Conservation (phyloP, 2,329 filamentous ascomycete genomes). For the Rhynchosporium graminicola region DNA sequence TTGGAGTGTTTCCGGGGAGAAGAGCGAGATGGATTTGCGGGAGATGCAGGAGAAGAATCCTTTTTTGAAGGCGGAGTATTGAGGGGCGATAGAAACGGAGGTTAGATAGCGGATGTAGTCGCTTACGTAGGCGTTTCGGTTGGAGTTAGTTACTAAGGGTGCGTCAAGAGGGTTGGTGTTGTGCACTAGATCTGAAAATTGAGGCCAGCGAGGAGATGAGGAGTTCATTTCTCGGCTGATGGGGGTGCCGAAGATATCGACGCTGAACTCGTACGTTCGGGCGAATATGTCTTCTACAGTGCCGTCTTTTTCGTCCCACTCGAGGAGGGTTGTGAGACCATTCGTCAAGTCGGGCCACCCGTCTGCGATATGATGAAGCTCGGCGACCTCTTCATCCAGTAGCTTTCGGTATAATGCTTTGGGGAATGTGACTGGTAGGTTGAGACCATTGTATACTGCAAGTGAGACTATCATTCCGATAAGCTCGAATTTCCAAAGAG, state of each 20-base stretch:
- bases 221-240: constrained; percentile 58
- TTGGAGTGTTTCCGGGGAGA: constrained; percentile 68
- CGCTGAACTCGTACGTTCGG: constrained; percentile 83
- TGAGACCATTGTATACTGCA: constrained; percentile 90
- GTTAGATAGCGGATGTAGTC: constrained; percentile 87
- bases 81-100: constrained; percentile 72
- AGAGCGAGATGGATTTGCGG: constrained; percentile 68
- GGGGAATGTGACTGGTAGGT: constrained; percentile 87
- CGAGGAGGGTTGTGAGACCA: constrained; percentile 70
- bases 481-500: constrained; percentile 87
- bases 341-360: constrained; percentile 83
- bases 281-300: constrained; percentile 79
- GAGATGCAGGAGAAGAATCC: constrained; percentile 80
- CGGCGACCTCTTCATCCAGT: constrained; percentile 66
- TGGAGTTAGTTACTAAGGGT: constrained; percentile 76
- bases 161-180: constrained; percentile 49
- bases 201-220: constrained; percentile 50
- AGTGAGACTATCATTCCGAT: constrained; percentile 85
- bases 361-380: constrained; percentile 76
- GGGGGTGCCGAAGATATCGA: constrained; percentile 57
- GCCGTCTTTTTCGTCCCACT: constrained; percentile 75
- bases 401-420: constrained; percentile 80
- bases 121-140: constrained; percentile 74
- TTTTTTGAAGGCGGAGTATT: constrained; percentile 76
- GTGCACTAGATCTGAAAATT: constrained; percentile 45